Evolutionary conservation across 2,329 filamentous ascomycete genomes (phyloP), one percentile per base, ranked within the genome.

Genomic region (Endothia cerciana): DNA sequence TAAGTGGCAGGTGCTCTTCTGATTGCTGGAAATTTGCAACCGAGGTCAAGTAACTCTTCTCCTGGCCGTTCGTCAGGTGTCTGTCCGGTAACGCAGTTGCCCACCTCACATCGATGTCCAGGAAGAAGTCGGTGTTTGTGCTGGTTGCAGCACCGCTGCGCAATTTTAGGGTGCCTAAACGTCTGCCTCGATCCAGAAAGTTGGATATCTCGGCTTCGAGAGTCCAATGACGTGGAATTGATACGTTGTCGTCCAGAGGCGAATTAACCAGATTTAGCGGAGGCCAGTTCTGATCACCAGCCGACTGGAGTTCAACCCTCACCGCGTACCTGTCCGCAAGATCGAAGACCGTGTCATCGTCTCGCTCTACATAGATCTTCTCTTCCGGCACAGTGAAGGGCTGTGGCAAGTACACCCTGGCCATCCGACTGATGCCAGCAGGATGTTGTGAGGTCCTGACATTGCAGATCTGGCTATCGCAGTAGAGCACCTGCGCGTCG

Each of bases 351-450:
- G 76, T 74, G 30, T 83, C 80, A 58, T 85, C 82, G 59, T 78
- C 77, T 53, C 81, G 77, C 68, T 83, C 79, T 61, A 87, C 74
- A 36, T 78, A 77, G 45, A 87, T 81, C 68, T 81, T 84, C 33
- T 85, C 81, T 41, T 82, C 78, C 3, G 85, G 82, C 15, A 88
- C 77, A 45, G 79, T 78, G 67, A 87, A 87, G 1, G 85, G 83
- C 28, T 76, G 74, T 38, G 79, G 77, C 57, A 85, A 71, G 69
- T 82, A 79, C 33, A 87, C 76, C 57, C 82, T 79, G 15, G 83
- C 81, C 65, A 84, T 79, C 38, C 77, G 78, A 55, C 81, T 78
- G 60, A 79, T 78, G 36, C 79, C 81, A 60, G 79, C 77, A 2
- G 81, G 75, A 45, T 83, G 83, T 69, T 82, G 81, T 71, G 81